A percentile compares a stretch with the other conserved stretches of the same genome.
Evolutionary conservation across 164 flowering plant species (phyloP).

Genomic region (Nymphaea thermarum): DNA sequence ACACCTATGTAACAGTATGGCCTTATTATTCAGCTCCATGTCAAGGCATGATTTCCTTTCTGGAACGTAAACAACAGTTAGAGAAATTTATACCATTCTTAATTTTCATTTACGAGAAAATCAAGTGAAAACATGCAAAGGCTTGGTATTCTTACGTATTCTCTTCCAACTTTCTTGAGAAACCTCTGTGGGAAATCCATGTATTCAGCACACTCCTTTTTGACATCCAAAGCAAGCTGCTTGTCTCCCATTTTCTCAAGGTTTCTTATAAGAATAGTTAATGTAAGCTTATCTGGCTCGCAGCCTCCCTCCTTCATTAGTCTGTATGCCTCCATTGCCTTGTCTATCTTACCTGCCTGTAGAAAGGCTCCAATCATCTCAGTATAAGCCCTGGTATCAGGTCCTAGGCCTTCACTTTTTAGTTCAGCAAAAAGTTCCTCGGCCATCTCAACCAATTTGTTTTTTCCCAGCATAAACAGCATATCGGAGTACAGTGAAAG

Average conservation of each 20-base stretch:
- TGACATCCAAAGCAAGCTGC: conserved; percentile 41
- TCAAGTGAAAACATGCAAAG: background rate
- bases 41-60: background rate
- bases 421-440: conserved; percentile 44
- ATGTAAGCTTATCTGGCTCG: conserved; percentile 52
- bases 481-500: conserved; percentile 38
- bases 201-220: conserved; percentile 41
- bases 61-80: too few species aligned
- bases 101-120: too few species aligned
- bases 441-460: conserved; percentile 40
- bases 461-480: conserved; percentile 55
- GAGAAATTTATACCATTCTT: too few species aligned
- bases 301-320: conserved; percentile 60
- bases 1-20: too few species aligned
- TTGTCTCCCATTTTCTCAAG: conserved; percentile 58
- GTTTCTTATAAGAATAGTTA: conserved; percentile 57
- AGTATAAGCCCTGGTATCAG: conserved; percentile 54
- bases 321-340: conserved; percentile 55
- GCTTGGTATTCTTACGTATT: conserved; percentile 26
- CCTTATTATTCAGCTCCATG: too few species aligned
- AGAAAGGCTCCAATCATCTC: conserved; percentile 75
- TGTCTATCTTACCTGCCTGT: conserved; percentile 37
- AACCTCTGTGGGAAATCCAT: conserved; percentile 52
- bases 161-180: conserved; percentile 35
- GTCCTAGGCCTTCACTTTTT: conserved; percentile 43